phyloP scores from a whole-genome alignment of 2,329 filamentous ascomycete species.

The Beauveria medogensis region DNA sequence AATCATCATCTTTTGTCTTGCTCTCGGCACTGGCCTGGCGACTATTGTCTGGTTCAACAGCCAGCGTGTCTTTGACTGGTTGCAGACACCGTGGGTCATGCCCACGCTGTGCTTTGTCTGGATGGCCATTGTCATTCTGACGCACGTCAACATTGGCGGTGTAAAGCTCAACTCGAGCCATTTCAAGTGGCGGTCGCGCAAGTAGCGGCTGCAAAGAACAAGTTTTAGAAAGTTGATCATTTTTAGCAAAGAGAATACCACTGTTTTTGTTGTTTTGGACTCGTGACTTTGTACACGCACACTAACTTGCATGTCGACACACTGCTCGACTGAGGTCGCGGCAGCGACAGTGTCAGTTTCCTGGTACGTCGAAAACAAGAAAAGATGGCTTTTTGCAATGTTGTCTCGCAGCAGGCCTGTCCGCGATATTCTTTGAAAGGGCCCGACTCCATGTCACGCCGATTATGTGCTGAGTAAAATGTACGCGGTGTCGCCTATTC shows the following conservation, averaged over 20 bases:
- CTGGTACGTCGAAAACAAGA: no score
- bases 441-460: no score
- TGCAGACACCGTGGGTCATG: conserved; percentile 25
- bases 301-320: no score
- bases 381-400: no score
- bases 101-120: conserved; percentile 28
- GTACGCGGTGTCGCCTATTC: no score
- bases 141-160: conserved; percentile 17
- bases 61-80: conserved; percentile 14
- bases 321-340: no score
- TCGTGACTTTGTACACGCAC: no score
- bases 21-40: conserved; percentile 22
- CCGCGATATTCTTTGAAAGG: no score
- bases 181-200: conserved; percentile 2
- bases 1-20: conserved; percentile 22
- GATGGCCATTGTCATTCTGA: conserved; percentile 24
- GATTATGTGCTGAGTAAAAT: no score
- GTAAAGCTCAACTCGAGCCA: conserved; percentile 13
- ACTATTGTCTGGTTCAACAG: conserved; percentile 19
- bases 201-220: background rate
- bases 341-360: no score
- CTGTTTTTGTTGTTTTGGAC: background rate
- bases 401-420: no score
- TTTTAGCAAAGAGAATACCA: background rate
- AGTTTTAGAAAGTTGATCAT: background rate